phyloP scores from a whole-genome alignment of 2,329 filamentous ascomycete genomes.

The Cladorrhinum sp. region DNA sequence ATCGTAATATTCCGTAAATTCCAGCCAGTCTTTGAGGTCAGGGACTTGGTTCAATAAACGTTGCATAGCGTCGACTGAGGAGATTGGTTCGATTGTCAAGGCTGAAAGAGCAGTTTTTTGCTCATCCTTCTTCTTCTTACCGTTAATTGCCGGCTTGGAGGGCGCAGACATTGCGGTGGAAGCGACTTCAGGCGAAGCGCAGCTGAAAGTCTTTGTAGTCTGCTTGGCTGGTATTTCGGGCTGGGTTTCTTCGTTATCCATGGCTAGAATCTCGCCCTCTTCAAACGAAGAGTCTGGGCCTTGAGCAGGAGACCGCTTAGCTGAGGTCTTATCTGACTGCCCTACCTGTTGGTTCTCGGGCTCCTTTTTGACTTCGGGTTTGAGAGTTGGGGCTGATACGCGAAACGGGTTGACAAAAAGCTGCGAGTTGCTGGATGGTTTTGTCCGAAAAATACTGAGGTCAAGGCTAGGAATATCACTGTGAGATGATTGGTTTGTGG shows the following conservation, averaged over 20 bases:
- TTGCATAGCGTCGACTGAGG: constrained; percentile 11
- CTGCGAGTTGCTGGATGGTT: not conserved
- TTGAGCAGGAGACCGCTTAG: too few relatives aligned
- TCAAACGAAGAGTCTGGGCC: not conserved
- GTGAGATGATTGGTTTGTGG: not conserved
- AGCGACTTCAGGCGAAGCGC: too few relatives aligned
- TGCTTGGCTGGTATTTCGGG: too few relatives aligned
- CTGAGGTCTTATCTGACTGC: too few relatives aligned
- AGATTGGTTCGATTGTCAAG: not conserved
- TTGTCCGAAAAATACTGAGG: not conserved
- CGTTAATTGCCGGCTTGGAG: not conserved
- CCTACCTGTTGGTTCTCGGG: too few relatives aligned
- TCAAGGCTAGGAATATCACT: not conserved
- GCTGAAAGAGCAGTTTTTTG: not conserved
- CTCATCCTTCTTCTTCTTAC: not conserved
- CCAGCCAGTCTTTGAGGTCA: constrained; percentile 28
- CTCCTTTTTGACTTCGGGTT: too few relatives aligned
- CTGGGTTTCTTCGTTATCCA: not conserved
- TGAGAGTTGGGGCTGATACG: too few relatives aligned
- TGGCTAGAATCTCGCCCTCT: not conserved
- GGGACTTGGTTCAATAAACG: constrained; percentile 18
- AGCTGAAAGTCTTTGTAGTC: too few relatives aligned
- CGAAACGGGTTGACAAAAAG: too few relatives aligned
- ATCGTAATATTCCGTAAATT: constrained; percentile 26
- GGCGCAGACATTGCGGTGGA: too few relatives aligned